phyloP scores from a whole-genome alignment of 1,284 basidiomycete species.

The Tylopilus orsonianus region DNA sequence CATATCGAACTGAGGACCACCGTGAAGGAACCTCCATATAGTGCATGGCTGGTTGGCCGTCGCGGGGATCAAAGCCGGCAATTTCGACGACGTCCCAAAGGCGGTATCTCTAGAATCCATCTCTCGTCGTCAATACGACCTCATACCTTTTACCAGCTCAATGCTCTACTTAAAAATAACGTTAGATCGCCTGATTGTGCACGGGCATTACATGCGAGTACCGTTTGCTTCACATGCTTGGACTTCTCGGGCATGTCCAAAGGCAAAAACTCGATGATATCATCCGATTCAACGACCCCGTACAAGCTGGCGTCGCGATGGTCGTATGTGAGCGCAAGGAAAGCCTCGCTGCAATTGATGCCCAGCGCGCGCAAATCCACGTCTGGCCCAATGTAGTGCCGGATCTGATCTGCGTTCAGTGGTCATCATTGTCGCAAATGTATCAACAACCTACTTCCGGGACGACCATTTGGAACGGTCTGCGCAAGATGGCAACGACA shows the following conservation, averaged over 20 bases:
- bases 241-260: slow-evolving; percentile 18
- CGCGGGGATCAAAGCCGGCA: slow-evolving; percentile 23
- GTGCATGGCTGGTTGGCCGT: slow-evolving; percentile 24
- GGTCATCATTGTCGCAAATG: background rate
- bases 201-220: background rate
- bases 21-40: slow-evolving; percentile 22
- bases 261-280: slow-evolving; percentile 27
- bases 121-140: slow-evolving; percentile 24
- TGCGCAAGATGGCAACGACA: slow-evolving; percentile 26
- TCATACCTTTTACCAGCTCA: slow-evolving; percentile 17
- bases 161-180: slow-evolving; percentile 20
- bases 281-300: slow-evolving; percentile 27
- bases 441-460: slow-evolving; percentile 13
- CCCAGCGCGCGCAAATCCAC: slow-evolving; percentile 21
- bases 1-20: background rate
- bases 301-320: slow-evolving; percentile 22
- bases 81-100: slow-evolving; percentile 25
- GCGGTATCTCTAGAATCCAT: slow-evolving; percentile 30
- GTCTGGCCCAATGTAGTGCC: slow-evolving; percentile 23
- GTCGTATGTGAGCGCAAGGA: slow-evolving; percentile 28
- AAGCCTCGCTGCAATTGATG: slow-evolving; percentile 27
- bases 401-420: slow-evolving; percentile 10
- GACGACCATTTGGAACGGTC: slow-evolving; percentile 22
- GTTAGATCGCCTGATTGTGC: background rate
- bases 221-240: slow-evolving; percentile 21